These are phyloP conservation scores for Aspergillus biplanus DNA, from an alignment of 495 filamentous ascomycete genomes.

Conservation along the genomic window DNA sequence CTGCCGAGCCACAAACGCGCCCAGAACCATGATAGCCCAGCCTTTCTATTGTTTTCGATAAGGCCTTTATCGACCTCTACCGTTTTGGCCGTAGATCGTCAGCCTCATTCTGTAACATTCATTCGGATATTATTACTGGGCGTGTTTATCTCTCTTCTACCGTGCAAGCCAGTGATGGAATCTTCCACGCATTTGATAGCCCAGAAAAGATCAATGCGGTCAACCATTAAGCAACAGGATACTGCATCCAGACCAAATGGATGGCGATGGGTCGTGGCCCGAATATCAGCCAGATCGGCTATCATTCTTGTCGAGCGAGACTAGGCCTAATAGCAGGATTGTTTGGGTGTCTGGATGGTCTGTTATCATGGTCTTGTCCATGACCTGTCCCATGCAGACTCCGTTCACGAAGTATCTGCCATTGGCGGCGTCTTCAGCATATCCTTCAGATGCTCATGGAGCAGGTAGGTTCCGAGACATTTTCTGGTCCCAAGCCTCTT, in stretches of 20 bases:
- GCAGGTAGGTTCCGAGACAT: slow-evolving; percentile 43
- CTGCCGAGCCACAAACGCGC: slow-evolving; percentile 3
- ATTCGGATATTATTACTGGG: slow-evolving; percentile 76
- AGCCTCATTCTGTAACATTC: slow-evolving; percentile 62
- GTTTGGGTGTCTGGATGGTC: slow-evolving; percentile 62
- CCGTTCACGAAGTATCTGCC: slow-evolving; percentile 66
- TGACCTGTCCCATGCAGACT: slow-evolving; percentile 54
- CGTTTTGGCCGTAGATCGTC: slow-evolving; percentile 69
- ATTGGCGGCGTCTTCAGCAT: slow-evolving; percentile 74
- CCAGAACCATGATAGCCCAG: slow-evolving; percentile 59
- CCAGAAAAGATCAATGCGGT: slow-evolving; percentile 72
- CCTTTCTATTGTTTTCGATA: slow-evolving; percentile 75
- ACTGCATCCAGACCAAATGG: slow-evolving; percentile 58
- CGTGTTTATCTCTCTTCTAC: slow-evolving; percentile 73
- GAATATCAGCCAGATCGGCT: slow-evolving; percentile 48
- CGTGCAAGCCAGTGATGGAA: slow-evolving; percentile 69
- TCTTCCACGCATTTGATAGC: slow-evolving; percentile 70
- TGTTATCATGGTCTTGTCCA: slow-evolving; percentile 63
- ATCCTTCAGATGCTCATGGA: slow-evolving; percentile 51
- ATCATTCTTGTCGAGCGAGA: slow-evolving; percentile 36
- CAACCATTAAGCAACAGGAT: slow-evolving; percentile 70
- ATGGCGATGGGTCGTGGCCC: slow-evolving; percentile 55
- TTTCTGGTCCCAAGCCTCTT: background rate
- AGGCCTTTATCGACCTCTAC: slow-evolving; percentile 81
- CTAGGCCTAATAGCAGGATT: background rate